Base-by-base conservation (phyloP, 1,284 basidiomycete species). In the Cryptococcus sp. region DNA sequence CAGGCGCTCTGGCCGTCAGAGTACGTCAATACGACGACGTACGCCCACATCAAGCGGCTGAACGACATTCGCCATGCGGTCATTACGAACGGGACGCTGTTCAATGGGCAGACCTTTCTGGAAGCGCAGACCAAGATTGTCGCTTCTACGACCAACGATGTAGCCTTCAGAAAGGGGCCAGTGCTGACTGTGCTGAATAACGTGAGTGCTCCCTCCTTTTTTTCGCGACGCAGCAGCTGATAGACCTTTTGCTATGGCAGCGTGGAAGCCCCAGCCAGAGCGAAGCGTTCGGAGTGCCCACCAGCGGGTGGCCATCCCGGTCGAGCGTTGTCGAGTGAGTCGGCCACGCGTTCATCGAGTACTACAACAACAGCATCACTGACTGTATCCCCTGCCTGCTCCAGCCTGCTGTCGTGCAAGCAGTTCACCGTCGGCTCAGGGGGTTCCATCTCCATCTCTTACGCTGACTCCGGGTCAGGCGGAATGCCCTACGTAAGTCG, bases 1-100 rank as follows among this genome's bases (percentile, higher is more conserved):
- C 86, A 86, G 66, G 83, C 88, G 0, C 78, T 91, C 12, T 91
- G 88, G 89, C 79, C 85, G 2, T 75, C 79, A 28, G 83, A 85
- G 61, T 78, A 77, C 59, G 58, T 65, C 53, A 76, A 73, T 56
- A 68, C 67, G 3, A 85, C 85, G 3, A 78, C 83, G 2, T 86
- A 87, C 64, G 76, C 84, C 53, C 73, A 86, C 43, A 85, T 88
- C 38, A 71, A 82, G 9, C 82, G 78, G 36, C 79, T 91, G 52
- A 91, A 91, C 68, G 60, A 85, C 80, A 77, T 90, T 63, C 84
- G 89, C 47, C 86, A 85, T 67, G 85, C 82, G 68, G 78, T 91
- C 44, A 81, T 86, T 49, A 52, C 60, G n/a, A 67, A 69, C 45
- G 56, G 50, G 80, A 82, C 71, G 48, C 79, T 78, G 24, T 68